Conservation (phyloP, 257 asterid species). For the Jasminum sambac region DNA sequence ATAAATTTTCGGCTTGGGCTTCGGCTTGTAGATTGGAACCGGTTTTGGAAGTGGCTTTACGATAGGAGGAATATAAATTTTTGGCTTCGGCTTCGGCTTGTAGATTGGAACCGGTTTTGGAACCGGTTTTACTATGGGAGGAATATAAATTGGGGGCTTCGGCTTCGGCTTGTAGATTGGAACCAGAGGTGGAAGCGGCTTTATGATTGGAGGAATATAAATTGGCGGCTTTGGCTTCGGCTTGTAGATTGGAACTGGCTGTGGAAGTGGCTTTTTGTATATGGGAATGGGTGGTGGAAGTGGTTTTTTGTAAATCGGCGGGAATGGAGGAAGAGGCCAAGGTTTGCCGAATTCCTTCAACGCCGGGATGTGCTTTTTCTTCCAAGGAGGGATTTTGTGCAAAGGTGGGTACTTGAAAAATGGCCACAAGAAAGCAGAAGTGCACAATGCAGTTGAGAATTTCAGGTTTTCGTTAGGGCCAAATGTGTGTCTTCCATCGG, state of each 20-base stretch:
- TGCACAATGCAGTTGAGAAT: conserved; percentile 71
- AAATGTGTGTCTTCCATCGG: conserved; percentile 42
- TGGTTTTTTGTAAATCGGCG: conserved; percentile 34
- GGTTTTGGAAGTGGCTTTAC: conserved; percentile 28
- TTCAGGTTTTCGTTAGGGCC: conserved; percentile 46
- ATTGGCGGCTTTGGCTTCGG: conserved; percentile 25
- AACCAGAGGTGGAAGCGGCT: conserved; percentile 26
- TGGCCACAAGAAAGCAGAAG: conserved; percentile 80
- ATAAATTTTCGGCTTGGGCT: conserved; percentile 35
- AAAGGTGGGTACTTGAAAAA: conserved; percentile 54
- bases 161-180: conserved; percentile 27
- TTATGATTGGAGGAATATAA: conserved; percentile 6
- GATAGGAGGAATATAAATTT: conserved; percentile 17
- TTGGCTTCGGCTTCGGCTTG: conserved; percentile 40
- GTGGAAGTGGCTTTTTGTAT: conserved; percentile 31
- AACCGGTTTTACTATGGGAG: conserved; percentile 24
- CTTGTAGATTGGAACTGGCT: conserved; percentile 13
- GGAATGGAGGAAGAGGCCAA: conserved; percentile 43
- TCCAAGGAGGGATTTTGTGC: conserved; percentile 46
- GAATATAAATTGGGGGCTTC: conserved; percentile 8
- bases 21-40: conserved; percentile 26
- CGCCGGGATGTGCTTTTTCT: conserved; percentile 40
- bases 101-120: conserved; percentile 36
- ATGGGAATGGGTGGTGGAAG: conserved; percentile 27
- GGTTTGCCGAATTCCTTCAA: conserved; percentile 39